A percentile compares a stretch with the other conserved stretches of the same genome.
These are phyloP conservation scores for Dujonia santamariae DNA, from an alignment of 1,139 yeast species.

Conservation along the genomic window DNA sequence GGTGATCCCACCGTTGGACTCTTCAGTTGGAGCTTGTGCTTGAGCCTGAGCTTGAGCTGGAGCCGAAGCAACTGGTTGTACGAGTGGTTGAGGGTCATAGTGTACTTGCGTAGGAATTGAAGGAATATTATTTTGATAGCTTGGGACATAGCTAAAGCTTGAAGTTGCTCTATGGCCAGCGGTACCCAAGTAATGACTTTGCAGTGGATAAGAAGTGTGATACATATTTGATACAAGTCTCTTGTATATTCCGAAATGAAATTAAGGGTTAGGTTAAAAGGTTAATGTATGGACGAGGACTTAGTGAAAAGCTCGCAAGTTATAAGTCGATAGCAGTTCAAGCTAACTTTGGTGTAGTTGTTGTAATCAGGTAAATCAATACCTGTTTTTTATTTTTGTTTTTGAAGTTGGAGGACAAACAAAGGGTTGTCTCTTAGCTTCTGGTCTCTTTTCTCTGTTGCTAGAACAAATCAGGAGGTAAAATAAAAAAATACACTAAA, in stretches of 20 bases:
- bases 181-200: slow-evolving; percentile 23
- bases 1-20: slow-evolving; percentile 67
- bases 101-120: slow-evolving; percentile 11
- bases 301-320: slow-evolving; percentile 41
- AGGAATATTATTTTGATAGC: slow-evolving; percentile 11
- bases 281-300: slow-evolving; percentile 24
- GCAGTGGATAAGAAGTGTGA: neutral
- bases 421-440: no score
- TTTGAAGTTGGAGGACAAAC: neutral
- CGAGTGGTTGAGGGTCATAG: slow-evolving; percentile 15
- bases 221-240: slow-evolving; percentile 1
- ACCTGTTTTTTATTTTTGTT: slow-evolving; percentile 2
- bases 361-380: slow-evolving; percentile 19
- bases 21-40: slow-evolving; percentile 12
- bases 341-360: slow-evolving; percentile 44
- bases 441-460: neutral
- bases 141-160: slow-evolving; percentile 26
- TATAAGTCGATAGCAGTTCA: slow-evolving; percentile 12
- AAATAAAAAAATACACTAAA: slow-evolving; percentile 4
- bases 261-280: slow-evolving; percentile 2
- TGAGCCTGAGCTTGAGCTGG: slow-evolving; percentile 12
- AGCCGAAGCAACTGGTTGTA: slow-evolving; percentile 7
- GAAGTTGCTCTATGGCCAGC: slow-evolving; percentile 38
- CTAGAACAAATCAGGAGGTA: neutral
- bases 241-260: neutral